These are phyloP conservation scores for Cornus kousa DNA, from an alignment of 148 eudicot species.

Conservation along the genomic window DNA sequence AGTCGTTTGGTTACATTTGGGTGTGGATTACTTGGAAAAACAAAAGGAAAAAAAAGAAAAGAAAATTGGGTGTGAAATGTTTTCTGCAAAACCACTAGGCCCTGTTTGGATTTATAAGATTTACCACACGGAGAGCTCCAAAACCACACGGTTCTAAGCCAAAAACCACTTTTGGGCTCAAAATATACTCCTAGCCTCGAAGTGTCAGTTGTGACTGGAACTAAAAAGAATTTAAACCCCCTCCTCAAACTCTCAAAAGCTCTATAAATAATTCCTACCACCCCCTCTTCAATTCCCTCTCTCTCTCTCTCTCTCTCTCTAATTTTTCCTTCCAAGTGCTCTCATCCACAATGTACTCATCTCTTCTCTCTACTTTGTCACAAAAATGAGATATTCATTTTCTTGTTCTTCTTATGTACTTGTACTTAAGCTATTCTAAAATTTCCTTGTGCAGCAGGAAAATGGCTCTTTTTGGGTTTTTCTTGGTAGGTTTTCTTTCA, in stretches of 20 bases:
- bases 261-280: constrained; percentile 26
- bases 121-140: constrained; percentile 10
- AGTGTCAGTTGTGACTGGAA: neutral
- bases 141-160: constrained; percentile 17
- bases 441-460: constrained; percentile 31
- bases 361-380: neutral
- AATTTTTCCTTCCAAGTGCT: neutral
- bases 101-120: constrained; percentile 14
- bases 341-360: neutral
- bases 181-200: neutral
- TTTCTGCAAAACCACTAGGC: constrained; percentile 8
- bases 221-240: constrained; percentile 1
- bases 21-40: neutral
- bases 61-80: constrained; percentile 15
- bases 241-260: constrained; percentile 20
- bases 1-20: constrained; percentile 37
- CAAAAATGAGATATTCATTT: neutral
- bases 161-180: neutral
- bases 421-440: neutral
- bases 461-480: constrained; percentile 43
- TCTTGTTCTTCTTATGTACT: neutral
- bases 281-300: constrained; percentile 16
- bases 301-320: neutral
- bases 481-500: constrained; percentile 45
- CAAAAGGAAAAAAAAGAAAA: too few species aligned